Percentiles rank a stretch among this genome's conserved stretches.
Conservation (phyloP, 2,329 filamentous ascomycete genomes). For the Phaeosphaeriaceae sp. region DNA sequence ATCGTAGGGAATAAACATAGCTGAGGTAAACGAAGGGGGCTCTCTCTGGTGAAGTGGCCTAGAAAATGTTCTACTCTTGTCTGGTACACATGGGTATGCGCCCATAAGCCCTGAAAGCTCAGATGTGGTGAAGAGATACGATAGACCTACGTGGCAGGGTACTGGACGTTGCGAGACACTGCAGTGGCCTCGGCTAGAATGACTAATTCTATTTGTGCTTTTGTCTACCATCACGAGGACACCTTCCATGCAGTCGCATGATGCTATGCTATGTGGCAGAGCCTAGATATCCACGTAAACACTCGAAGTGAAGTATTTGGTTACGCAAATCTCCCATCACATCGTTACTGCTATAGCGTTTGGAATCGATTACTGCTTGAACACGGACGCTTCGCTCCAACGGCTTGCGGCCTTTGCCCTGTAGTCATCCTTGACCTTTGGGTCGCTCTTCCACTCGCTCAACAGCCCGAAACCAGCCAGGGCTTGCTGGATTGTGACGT, state of each 20-base stretch:
- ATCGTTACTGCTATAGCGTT: neutral
- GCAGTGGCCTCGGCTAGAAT: neutral
- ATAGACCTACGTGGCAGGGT: neutral
- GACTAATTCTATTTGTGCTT: constrained; percentile 2
- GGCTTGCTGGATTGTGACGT: constrained; percentile 64
- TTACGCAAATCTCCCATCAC: neutral
- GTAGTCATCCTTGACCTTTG: constrained; percentile 59
- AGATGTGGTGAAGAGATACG: neutral
- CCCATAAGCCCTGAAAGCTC: neutral
- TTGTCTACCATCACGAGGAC: neutral
- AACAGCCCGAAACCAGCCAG: constrained; percentile 61
- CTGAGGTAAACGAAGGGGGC: too few species aligned
- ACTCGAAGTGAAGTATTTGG: neutral
- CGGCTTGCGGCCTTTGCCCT: constrained; percentile 45
- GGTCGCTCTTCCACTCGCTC: constrained; percentile 58
- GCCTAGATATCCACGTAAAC: constrained; percentile 1
- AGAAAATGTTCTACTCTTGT: too few species aligned
- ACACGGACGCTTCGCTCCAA: constrained; percentile 50
- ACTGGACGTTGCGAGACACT: neutral
- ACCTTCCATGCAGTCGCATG: neutral
- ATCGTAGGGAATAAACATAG: neutral
- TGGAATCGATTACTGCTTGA: constrained; percentile 27
- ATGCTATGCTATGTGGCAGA: constrained; percentile 1
- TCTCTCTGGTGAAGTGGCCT: too few species aligned
- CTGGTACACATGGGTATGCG: neutral